Base-by-base conservation (phyloP, 2,329 filamentous ascomycete species). In the Pestalotiopsis sp. region DNA sequence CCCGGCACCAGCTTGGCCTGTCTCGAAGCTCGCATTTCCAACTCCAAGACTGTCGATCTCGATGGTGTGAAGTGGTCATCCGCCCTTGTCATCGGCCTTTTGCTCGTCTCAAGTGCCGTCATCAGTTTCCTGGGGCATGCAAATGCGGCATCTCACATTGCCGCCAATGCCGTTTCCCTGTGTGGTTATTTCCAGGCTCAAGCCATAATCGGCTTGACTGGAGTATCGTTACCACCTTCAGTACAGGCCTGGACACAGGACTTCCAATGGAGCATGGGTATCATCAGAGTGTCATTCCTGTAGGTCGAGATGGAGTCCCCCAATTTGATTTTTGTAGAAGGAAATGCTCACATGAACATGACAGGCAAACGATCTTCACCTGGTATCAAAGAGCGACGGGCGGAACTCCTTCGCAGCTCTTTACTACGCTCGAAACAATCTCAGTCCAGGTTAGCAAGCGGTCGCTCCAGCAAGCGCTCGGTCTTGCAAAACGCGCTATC, bases 261-360 rank as follows among this genome's bases (percentile, higher is more conserved):
- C 82, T 98, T 98, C 83, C 93, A 97, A 78, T 98, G 95, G 95
- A 97, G 92, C 77, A 96, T 98, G 94, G 95, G 95, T 75, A 94
- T 98, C 75, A 97, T 98, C 76, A 89, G 89, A 65, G 87, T 98
- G 57, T 86, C 85, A n/a, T 98, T 97, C 74, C 75, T 72, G 76
- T 67, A 61, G 25, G 65, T 74, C 41, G 38, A 38, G 12, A 20
- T 45, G 6, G 23, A 6, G 17, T 38, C 31, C 25, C 41, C 31
- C 57, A 31, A 27, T 61, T 36, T 12, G 36, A 31, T 1, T 31
- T 59, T 36, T 36, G 56, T 7, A 62, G 14, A 5, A 56, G 38
- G 17, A 63, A 31, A 6, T 31, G 20, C 17, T 58, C 52, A 66
- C 66, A 31, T 7, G 31, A 13, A 25, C 14, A 7, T 39, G 17